Evolutionary conservation across 306 rosid species (phyloP).

Genomic region (Quercus ilex): DNA sequence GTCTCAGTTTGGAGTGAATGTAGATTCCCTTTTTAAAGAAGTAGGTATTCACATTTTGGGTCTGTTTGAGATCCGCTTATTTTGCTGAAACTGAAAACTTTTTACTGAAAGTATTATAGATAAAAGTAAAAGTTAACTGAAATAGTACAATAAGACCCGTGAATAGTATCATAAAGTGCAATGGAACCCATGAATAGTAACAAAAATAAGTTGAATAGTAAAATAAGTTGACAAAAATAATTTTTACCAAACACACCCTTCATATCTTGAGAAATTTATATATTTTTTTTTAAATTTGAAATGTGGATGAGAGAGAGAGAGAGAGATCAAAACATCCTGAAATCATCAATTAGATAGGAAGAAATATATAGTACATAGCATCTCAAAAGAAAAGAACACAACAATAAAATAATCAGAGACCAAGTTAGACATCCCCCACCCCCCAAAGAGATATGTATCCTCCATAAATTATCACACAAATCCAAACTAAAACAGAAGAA

Average conservation of each 20-base stretch:
- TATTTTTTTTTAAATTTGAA: no score
- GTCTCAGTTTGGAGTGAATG: no score
- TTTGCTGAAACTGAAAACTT: fast-evolving
- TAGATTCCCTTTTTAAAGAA: no score
- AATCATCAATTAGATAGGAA: neutral
- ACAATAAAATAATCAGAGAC: constrained; percentile 39
- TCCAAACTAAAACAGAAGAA: constrained; percentile 22
- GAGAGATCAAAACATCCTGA: neutral
- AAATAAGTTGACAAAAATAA: no score
- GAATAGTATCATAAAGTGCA: no score
- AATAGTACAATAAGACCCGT: fast-evolving
- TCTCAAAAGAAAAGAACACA: constrained; percentile 10
- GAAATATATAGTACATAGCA: constrained; percentile 18
- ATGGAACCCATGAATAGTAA: fast-evolving
- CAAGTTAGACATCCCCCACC: constrained; percentile 41
- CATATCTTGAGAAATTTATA: no score
- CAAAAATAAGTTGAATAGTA: no score
- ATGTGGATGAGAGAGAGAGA: neutral
- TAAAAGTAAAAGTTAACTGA: fast-evolving
- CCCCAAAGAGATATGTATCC: constrained; percentile 39
- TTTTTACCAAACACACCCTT: no score
- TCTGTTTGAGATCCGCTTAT: fast-evolving
- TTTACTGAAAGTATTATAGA: no score
- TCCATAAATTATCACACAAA: constrained; percentile 38
- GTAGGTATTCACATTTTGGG: fast-evolving